Evolutionary conservation across 176 grass and related monocot species (phyloP), one percentile per base, ranked within the genome.

Genomic region (Ampelocalamus luodianensis): DNA sequence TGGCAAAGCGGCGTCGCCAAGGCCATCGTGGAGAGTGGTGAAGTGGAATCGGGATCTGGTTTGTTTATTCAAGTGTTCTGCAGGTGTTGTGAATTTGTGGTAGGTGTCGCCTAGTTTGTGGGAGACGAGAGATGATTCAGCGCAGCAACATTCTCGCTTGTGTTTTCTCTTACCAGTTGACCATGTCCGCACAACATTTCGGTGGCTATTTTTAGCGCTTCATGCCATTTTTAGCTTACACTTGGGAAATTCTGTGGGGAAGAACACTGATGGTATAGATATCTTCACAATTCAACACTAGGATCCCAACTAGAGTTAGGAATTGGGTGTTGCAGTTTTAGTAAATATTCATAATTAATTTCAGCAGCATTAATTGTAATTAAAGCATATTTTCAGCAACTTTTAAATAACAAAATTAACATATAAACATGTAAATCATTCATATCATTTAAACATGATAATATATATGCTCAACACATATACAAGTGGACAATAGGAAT

Each of bases 1-100:
- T 65, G 72, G 75, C 71, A 40, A 15, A 83, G 85, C 68, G 80
- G 88, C 50, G 91, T 74, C 26, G 87, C 89, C 75, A 91, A 48
- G 54, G 89, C 94, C 91, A 87, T 87, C 78, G 82, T 48, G 29
- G 40, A 53, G 38, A 77, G 66, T 0, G 34, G 73, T 77, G 66
- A 74, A 81, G 77, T 23, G 65, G 34, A 82, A 70, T 77, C 72
- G 29, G 44, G 81, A 78, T 64, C 44, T 48, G 68, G 80, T 38
- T 26, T 22, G 1, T 49, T 65, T 65, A 65, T 68, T 80, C 1
- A 8, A 17, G 24, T 32, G 12, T 1, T 65, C 6, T 16, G 13
- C 13, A 6, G 29, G 34, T 4, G 63, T 36, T 5, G n/a, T 1
- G 56, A 59, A 44, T 44, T 44, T 44, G 42, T 2, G 8, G 42